Conservation (phyloP, 495 filamentous ascomycete genomes). For the Penicillium waksmanii region DNA sequence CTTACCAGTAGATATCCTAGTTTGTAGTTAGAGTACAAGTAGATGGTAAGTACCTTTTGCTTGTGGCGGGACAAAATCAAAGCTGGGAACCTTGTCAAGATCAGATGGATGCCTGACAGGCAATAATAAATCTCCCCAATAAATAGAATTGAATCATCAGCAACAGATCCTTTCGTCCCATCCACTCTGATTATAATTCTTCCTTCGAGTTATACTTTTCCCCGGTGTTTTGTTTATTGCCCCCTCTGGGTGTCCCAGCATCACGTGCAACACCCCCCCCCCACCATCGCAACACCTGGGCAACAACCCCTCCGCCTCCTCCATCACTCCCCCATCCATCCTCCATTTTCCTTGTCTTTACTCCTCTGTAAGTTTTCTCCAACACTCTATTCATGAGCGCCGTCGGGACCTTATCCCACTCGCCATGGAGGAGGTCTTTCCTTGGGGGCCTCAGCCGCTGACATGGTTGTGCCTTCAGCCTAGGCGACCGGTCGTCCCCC, state of each 20-base stretch:
- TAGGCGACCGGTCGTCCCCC: slow-evolving; percentile 34
- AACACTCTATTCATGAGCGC: background rate
- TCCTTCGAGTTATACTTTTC: background rate
- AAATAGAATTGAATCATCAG: background rate
- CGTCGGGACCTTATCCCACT: background rate
- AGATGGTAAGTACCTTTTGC: too few species aligned
- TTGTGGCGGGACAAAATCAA: too few species aligned
- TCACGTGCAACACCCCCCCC: slow-evolving; percentile 42
- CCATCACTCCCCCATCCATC: slow-evolving; percentile 34
- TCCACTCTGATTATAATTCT: too few species aligned
- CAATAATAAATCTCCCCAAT: slow-evolving; percentile 6
- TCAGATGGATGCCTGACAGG: slow-evolving; percentile 3
- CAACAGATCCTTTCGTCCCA: too few species aligned
- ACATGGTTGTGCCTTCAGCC: slow-evolving; percentile 37
- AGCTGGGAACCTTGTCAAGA: too few species aligned
- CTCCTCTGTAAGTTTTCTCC: slow-evolving; percentile 18
- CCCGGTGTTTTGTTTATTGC: slow-evolving; percentile 22
- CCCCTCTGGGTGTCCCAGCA: slow-evolving; percentile 19
- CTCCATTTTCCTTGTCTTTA: slow-evolving; percentile 24
- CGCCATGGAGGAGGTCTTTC: background rate
- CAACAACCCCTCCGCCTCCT: slow-evolving; percentile 46
- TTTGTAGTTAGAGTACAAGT: too few species aligned
- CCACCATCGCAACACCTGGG: slow-evolving; percentile 42
- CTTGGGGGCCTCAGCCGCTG: slow-evolving; percentile 25
- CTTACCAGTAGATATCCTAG: too few species aligned